Evolutionary conservation across 2,329 filamentous ascomycete genomes (phyloP), one percentile per base, ranked within the genome.

Genomic region (Seiridium unicorne): DNA sequence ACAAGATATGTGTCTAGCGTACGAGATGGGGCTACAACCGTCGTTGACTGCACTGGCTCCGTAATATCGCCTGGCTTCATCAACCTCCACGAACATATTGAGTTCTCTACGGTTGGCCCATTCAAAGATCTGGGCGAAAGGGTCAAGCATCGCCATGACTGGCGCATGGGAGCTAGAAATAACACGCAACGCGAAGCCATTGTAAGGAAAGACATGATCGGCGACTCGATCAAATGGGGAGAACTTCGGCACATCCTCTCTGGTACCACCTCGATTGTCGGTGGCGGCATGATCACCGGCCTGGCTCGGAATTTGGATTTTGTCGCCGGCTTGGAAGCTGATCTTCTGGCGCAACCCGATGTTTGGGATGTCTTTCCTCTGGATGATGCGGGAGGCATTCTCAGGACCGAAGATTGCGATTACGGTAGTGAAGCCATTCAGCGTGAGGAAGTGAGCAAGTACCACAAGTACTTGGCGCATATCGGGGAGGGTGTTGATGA

Each of bases 51-150:
- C 58, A 36, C 62, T 6, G 62, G 58, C 5, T 66, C 67, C 5
- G 66, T 70, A 53, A 68, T 72, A 49, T 70, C 69, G 2, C 69
- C 69, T 0, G 69, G 69, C 38, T 71, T 71, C 61, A 67, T 72
- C 65, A 71, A 72, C 60, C 65, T 66, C 2, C 69, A 72, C 54
- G 69, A 72, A 56, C 69, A 72, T 60, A 67, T 72, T 59, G 65
- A 62, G 11, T 72, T 61, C 58, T 63, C 67, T 3, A 69, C 68
- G 26, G 62, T 68, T 55, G 57, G 35, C 10, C 69, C 69, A 5
- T 63, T 71, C 32, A 49, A 60, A 1, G 67, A 68, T 53, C 60
- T 65, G 38, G 67, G 66, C 10, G 66, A 67, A 51, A 62, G 64
- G 48, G 60, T 55, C 26, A 35, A 60, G 46, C 67, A 71, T 48